Conservation (phyloP, 345 rosid species). For the Linum trigynum region DNA sequence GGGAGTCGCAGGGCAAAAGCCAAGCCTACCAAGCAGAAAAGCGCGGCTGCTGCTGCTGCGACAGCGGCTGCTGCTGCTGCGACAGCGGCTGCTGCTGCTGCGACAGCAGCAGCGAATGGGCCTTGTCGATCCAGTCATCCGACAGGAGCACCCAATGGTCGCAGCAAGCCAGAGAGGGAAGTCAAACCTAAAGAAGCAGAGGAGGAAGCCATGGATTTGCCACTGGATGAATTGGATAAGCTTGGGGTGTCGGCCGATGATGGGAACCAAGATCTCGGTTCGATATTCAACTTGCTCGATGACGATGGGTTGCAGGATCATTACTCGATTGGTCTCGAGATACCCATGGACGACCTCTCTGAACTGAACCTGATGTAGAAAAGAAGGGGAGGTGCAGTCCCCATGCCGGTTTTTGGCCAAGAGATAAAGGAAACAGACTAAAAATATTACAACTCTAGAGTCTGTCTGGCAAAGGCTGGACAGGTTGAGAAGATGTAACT, state of each 20-base stretch:
- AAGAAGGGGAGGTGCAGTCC: too few species aligned
- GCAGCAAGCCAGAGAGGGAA: constrained; percentile 12
- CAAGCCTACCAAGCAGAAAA: constrained; percentile 51
- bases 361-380: constrained; percentile 30
- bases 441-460: neutral
- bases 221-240: constrained; percentile 46
- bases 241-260: constrained; percentile 11
- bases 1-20: constrained; percentile 37
- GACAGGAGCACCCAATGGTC: neutral
- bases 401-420: neutral
- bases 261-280: constrained; percentile 43
- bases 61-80: neutral
- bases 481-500: neutral
- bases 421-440: neutral
- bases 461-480: neutral
- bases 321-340: constrained; percentile 65
- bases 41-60: constrained; percentile 28
- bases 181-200: constrained; percentile 32
- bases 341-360: constrained; percentile 90
- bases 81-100: neutral
- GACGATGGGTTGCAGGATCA: constrained; percentile 66
- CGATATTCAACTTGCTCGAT: constrained; percentile 47
- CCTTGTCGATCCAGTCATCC: constrained; percentile 18
- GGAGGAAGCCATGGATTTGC: constrained; percentile 47
- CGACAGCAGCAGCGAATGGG: constrained; percentile 9